phyloP scores from a whole-genome alignment of 129 eudicot genomes.

The Apium graveolens region DNA sequence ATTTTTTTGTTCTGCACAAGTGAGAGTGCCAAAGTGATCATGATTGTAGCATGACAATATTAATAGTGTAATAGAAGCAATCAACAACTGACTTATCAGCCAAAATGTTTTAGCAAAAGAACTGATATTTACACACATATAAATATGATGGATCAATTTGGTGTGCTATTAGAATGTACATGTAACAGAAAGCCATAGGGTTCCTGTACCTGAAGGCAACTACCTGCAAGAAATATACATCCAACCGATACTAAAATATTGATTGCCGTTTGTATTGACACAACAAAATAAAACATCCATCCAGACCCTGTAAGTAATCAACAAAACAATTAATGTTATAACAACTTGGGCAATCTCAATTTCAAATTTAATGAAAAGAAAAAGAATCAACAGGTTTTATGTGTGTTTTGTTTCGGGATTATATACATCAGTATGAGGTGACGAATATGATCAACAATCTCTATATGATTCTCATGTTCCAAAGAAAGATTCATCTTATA shows the following conservation, averaged over 20 bases:
- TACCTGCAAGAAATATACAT: slow-evolving; percentile 81
- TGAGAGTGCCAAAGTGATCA: neutral
- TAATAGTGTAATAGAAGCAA: no score
- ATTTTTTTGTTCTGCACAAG: neutral
- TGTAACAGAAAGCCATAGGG: neutral
- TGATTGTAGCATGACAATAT: no score
- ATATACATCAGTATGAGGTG: neutral
- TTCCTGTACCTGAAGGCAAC: slow-evolving; percentile 71
- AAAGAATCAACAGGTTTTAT: neutral
- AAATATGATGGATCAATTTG: neutral
- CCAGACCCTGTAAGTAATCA: slow-evolving; percentile 52
- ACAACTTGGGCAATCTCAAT: neutral
- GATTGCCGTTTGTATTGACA: slow-evolving; percentile 81
- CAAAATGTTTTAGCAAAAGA: neutral
- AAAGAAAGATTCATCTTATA: neutral
- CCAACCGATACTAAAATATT: slow-evolving; percentile 84
- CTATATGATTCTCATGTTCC: neutral
- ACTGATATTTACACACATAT: no score
- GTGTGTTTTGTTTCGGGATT: neutral
- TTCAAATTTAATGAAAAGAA: neutral
- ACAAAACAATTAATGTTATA: neutral
- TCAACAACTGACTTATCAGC: neutral
- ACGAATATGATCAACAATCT: neutral
- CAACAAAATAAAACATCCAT: slow-evolving; percentile 90
- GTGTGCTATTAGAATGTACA: neutral